These are phyloP conservation scores for Termitomyces sp. DNA, from an alignment of 768 basidiomycete species.

Conservation along the genomic window DNA sequence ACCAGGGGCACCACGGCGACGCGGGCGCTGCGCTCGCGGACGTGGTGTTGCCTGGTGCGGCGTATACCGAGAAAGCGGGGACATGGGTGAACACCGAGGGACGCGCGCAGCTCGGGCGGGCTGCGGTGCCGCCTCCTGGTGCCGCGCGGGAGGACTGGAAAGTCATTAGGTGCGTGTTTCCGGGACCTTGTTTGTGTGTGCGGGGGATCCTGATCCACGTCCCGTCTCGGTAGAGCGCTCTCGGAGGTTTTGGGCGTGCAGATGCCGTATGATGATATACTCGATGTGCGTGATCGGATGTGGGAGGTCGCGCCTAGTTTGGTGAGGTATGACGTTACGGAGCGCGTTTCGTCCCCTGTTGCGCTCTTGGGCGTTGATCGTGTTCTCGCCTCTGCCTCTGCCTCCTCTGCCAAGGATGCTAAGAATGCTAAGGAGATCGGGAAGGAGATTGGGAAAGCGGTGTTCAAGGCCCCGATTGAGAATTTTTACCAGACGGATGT, in stretches of 20 bases:
- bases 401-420: constrained; percentile 32
- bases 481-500: constrained; percentile 98
- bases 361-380: constrained; percentile 56
- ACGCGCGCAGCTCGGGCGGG: constrained; percentile 81
- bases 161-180: constrained; percentile 67
- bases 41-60: constrained; percentile 86
- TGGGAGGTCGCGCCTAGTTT: constrained; percentile 95
- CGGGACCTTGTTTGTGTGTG: too few species aligned
- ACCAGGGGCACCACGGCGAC: constrained; percentile 98
- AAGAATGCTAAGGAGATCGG: too few species aligned
- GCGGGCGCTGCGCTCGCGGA: constrained; percentile 96
- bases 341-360: constrained; percentile 70
- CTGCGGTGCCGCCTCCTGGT: constrained; percentile 93
- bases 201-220: not conserved
- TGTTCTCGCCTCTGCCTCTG: constrained; percentile 33
- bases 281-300: constrained; percentile 83
- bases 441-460: constrained; percentile 52
- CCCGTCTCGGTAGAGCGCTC: constrained; percentile 75
- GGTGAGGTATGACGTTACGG: constrained; percentile 78
- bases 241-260: constrained; percentile 81
- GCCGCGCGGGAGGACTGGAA: constrained; percentile 97
- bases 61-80: constrained; percentile 85
- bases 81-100: constrained; percentile 99
- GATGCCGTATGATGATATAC: constrained; percentile 85
- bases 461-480: constrained; percentile 74